Conservation (phyloP, 495 filamentous ascomycete genomes). For the Parmelia sp. region DNA sequence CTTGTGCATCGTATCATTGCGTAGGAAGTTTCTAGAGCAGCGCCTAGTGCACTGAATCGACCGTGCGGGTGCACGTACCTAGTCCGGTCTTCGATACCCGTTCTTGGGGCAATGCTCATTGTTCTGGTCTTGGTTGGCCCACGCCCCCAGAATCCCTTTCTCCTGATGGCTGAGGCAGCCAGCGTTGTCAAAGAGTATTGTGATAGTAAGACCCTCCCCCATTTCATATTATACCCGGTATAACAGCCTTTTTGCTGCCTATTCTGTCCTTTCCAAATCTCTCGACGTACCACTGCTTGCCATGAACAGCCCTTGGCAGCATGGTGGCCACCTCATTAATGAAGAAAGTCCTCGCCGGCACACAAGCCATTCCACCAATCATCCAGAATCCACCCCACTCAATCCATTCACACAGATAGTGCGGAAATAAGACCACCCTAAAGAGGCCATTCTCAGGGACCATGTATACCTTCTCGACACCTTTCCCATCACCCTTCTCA, state of each 20-base stretch:
- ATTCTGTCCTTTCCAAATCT: conserved; percentile 79
- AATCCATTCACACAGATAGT: conserved; percentile 92
- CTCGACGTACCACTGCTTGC: conserved; percentile 79
- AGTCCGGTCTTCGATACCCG: background rate
- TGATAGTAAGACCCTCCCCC: background rate
- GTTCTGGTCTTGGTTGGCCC: background rate
- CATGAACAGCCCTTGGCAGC: conserved; percentile 79
- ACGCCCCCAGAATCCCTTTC: background rate
- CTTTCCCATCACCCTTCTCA: conserved; percentile 31
- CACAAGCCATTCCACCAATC: conserved; percentile 52
- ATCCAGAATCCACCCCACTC: conserved; percentile 91
- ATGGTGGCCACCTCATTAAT: conserved; percentile 84
- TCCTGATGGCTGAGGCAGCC: background rate
- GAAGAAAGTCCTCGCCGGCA: conserved; percentile 73
- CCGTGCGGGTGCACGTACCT: background rate
- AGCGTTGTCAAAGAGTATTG: background rate
- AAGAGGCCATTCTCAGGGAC: conserved; percentile 82
- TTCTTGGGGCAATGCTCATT: background rate
- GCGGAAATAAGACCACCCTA: conserved; percentile 74
- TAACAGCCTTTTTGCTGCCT: conserved; percentile 67
- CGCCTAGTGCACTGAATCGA: background rate
- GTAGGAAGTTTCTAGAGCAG: background rate
- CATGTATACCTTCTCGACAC: conserved; percentile 78
- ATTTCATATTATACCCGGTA: conserved; percentile 48
- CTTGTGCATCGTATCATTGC: background rate